Conservation (phyloP, 768 basidiomycete genomes). For the Termitomyces sp. region DNA sequence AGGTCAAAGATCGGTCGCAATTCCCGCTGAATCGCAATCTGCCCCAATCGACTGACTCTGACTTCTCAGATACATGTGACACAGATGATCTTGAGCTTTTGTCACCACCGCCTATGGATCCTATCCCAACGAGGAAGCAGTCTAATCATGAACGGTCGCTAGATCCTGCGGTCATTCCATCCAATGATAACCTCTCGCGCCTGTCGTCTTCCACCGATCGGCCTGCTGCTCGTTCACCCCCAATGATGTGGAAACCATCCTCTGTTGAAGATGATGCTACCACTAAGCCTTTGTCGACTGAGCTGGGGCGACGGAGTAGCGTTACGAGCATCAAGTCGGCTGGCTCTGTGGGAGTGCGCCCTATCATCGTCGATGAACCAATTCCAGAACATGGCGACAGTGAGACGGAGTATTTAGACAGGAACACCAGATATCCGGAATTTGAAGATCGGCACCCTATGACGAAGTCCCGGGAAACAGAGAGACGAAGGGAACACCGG, state of each 20-base stretch:
- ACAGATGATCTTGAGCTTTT: slow-evolving; percentile 19
- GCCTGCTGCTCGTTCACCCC: slow-evolving; percentile 25
- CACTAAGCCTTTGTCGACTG: slow-evolving; percentile 31
- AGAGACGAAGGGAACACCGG: slow-evolving; percentile 16
- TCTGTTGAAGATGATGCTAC: slow-evolving; percentile 38
- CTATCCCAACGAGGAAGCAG: slow-evolving; percentile 10
- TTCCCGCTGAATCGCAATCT: neutral
- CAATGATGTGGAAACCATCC: slow-evolving; percentile 44
- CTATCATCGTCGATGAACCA: slow-evolving; percentile 32
- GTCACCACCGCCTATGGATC: slow-evolving; percentile 13
- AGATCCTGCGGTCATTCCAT: slow-evolving; percentile 4
- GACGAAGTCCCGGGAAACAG: slow-evolving; percentile 13
- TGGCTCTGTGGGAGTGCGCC: slow-evolving; percentile 34
- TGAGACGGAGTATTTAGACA: slow-evolving; percentile 7
- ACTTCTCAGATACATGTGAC: slow-evolving; percentile 2
- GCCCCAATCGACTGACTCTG: slow-evolving; percentile 1
- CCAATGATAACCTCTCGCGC: slow-evolving; percentile 10
- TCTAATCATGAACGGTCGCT: neutral
- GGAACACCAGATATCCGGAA: slow-evolving; percentile 1
- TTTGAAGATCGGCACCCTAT: slow-evolving; percentile 6
- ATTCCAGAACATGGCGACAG: slow-evolving; percentile 30
- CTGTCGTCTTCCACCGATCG: slow-evolving; percentile 22
- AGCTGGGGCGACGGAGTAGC: slow-evolving; percentile 40
- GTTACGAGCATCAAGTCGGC: slow-evolving; percentile 43
- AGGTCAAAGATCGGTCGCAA: neutral